phyloP scores from a whole-genome alignment of 352 stramenopile species.

The Phytophthora capsici region DNA sequence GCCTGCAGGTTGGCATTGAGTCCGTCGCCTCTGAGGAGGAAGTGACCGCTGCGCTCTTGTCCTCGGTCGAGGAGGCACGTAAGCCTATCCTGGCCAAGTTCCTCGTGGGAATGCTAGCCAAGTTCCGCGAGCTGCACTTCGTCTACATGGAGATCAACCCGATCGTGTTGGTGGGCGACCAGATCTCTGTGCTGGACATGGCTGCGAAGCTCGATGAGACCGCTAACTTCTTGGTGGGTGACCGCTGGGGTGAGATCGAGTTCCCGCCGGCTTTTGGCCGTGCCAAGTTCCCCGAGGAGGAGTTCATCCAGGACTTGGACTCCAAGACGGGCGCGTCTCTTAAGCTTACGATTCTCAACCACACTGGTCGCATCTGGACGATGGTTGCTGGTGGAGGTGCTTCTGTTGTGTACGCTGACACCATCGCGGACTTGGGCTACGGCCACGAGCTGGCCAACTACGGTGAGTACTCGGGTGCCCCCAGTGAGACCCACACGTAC shows the following conservation, averaged over 20 bases:
- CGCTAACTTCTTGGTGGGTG: constrained; percentile 93
- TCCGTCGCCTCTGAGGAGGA: constrained; percentile 66
- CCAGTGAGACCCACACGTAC: constrained; percentile 96
- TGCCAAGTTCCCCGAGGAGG: constrained; percentile 95
- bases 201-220: constrained; percentile 98
- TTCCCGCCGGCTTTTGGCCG: constrained; percentile 96
- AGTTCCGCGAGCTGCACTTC: constrained; percentile 96
- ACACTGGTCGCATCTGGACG: constrained; percentile 95
- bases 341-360: constrained; percentile 98
- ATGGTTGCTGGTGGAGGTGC: constrained; percentile 97
- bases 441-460: constrained; percentile 97
- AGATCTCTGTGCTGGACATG: constrained; percentile 96
- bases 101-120: constrained; percentile 90
- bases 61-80: constrained; percentile 79
- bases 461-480: constrained; percentile 97
- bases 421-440: constrained; percentile 95
- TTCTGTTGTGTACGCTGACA: constrained; percentile 97
- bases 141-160: constrained; percentile 99
- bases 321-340: constrained; percentile 95
- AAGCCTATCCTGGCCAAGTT: constrained; percentile 90
- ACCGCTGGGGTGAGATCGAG: constrained; percentile 94
- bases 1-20: constrained; percentile 89
- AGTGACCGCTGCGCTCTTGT: constrained; percentile 79
- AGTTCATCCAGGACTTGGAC: constrained; percentile 95
- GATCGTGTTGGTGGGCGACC: constrained; percentile 92